Evolutionary conservation across 1,139 yeast genomes (phyloP).

Genomic region (Yamadazyma oceani): DNA sequence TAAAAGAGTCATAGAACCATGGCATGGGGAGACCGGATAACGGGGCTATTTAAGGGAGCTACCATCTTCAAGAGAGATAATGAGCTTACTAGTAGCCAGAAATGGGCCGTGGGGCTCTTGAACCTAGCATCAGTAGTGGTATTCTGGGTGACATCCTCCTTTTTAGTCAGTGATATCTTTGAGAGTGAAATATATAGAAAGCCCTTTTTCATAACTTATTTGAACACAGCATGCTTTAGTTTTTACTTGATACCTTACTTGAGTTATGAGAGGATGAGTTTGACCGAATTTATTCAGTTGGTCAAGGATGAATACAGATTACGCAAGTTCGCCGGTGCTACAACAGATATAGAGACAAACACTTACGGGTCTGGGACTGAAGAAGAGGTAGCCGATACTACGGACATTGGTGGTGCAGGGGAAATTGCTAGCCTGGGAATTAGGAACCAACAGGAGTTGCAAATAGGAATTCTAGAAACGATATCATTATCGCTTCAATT

Average conservation of each 20-base stretch:
- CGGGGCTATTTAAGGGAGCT: conserved; percentile 1
- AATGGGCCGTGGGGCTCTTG: conserved; percentile 76
- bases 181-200: conserved; percentile 72
- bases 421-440: no score
- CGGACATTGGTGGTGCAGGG: background rate
- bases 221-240: conserved; percentile 82
- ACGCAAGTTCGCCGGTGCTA: background rate
- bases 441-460: conserved; percentile 13
- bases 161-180: conserved; percentile 70
- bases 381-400: conserved; percentile 1
- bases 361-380: conserved; percentile 21
- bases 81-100: conserved; percentile 30
- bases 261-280: conserved; percentile 22
- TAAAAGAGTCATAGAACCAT: no score
- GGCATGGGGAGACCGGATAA: background rate
- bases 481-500: conserved; percentile 72
- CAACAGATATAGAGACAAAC: conserved; percentile 13
- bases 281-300: conserved; percentile 23
- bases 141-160: conserved; percentile 87
- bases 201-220: conserved; percentile 91
- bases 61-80: conserved; percentile 13
- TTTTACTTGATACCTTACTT: conserved; percentile 72
- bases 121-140: conserved; percentile 73
- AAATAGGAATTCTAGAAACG: conserved; percentile 46
- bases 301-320: conserved; percentile 23